These are phyloP conservation scores for Plasmodium adleri DNA, from an alignment of 169 alveolate genomes.

Conservation along the genomic window DNA sequence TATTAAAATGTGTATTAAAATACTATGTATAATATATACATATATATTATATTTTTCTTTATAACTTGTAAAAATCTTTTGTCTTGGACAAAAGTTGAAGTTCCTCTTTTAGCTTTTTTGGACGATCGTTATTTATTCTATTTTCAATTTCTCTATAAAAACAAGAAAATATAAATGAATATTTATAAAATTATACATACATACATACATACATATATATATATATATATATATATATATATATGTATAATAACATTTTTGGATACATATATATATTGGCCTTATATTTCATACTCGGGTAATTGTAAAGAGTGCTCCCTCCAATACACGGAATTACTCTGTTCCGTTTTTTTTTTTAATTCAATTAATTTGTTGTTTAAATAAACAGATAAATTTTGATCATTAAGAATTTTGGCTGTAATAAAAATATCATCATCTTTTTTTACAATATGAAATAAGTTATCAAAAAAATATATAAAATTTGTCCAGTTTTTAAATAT, in stretches of 20 bases:
- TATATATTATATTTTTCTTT: background rate
- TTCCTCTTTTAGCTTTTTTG: constrained; percentile 69
- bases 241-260: background rate
- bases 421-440: constrained; percentile 30
- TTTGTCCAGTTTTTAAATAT: constrained; percentile 80
- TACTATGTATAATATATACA: background rate
- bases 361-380: constrained; percentile 57
- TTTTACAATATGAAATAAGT: constrained; percentile 18
- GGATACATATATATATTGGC: background rate
- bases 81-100: constrained; percentile 63
- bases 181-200: background rate
- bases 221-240: background rate
- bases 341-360: constrained; percentile 39
- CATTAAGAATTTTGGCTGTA: constrained; percentile 49
- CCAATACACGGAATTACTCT: constrained; percentile 49
- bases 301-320: constrained; percentile 49
- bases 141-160: constrained; percentile 52
- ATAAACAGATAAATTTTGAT: constrained; percentile 44
- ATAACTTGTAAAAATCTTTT: constrained; percentile 71
- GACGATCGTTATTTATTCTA: constrained; percentile 50
- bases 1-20: background rate
- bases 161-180: background rate
- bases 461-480: constrained; percentile 71
- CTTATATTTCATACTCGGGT: constrained; percentile 29
- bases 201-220: background rate